Base-by-base conservation (phyloP, 2,329 filamentous ascomycete genomes). In the Exophiala xenobiotica region DNA sequence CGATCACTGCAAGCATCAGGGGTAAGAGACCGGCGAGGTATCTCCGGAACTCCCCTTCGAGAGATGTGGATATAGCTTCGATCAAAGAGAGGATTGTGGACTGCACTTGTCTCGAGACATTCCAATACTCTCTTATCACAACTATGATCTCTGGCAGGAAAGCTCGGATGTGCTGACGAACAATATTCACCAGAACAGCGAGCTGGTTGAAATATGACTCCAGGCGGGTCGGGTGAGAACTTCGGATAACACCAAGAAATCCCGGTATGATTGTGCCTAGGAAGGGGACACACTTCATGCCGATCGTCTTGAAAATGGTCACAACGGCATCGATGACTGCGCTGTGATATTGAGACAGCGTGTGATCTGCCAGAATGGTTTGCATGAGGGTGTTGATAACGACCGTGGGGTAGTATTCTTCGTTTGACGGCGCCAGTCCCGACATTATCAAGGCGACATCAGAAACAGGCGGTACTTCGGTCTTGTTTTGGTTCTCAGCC, bases 361-460 rank as follows among this genome's bases (percentile, higher is more conserved):
- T 97, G 20, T 85, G 84, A 62, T 99, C 93, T 64, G 92, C 95
- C 27, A 99, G 74, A 60, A 99, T 91, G 50, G 74, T 76, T 51
- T 90, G 86, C 64, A 99, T 83, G 8, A 99, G 79, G 1, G 93
- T 95, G 64, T 96, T 96, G 67, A 99, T 96, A 40, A 96, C 93
- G 14, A 99, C 90, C 0, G 93, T 99, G 0, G 93, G 93, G 65
- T 96, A 99, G 70, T 99, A 99, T 64, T 99, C 93, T 65, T 99
- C 96, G 65, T 89, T 96, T 0, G 92, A 97, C 0, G 93, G 95
- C 0, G 91, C 97, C 33, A 96, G 78, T 11, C 95, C 93, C 35
- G 89, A 90, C 92, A 99, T 99, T 78, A 99, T 97, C 23, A 99
- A 78, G 3, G 91, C 93, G 39, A 99, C 95, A 69, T 99, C 93